Conservation (phyloP, 2,329 filamentous ascomycete species). For the Xylariaceae sp. region DNA sequence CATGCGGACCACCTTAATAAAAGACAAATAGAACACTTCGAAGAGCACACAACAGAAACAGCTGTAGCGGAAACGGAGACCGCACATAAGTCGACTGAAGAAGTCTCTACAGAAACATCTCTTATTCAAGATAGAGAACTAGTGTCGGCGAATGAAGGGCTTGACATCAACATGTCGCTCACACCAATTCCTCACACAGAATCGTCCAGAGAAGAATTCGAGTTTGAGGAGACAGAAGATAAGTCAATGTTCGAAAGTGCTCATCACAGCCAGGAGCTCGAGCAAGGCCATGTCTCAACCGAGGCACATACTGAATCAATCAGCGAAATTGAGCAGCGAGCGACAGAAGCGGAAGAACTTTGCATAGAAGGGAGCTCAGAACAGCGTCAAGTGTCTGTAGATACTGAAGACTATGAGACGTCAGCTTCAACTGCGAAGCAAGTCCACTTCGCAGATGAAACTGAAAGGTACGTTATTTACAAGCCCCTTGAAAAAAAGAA, state of each 20-base stretch:
- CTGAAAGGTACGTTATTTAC: slow-evolving; percentile 14
- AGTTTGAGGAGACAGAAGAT: slow-evolving; percentile 1
- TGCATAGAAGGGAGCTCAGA: neutral
- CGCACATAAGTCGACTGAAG: slow-evolving; percentile 4
- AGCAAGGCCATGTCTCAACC: slow-evolving; percentile 1
- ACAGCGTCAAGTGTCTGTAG: neutral
- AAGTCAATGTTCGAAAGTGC: slow-evolving; percentile 2
- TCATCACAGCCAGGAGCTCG: neutral
- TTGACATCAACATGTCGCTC: neutral
- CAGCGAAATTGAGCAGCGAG: slow-evolving; percentile 10
- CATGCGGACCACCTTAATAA: slow-evolving; percentile 2
- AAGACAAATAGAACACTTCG: neutral
- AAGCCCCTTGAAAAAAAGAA: neutral
- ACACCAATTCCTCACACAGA: neutral
- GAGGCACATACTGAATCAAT: neutral
- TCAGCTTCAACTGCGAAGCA: slow-evolving; percentile 4
- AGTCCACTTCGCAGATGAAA: slow-evolving; percentile 5
- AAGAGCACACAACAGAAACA: neutral
- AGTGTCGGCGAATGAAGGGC: neutral
- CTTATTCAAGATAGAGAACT: slow-evolving; percentile 3
- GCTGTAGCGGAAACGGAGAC: neutral
- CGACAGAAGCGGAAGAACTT: slow-evolving; percentile 4
- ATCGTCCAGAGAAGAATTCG: neutral
- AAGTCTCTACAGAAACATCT: neutral
- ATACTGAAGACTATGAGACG: neutral